Evolutionary conservation across 2,329 filamentous ascomycete genomes (phyloP).

Genomic region (Penicillium decumbens): DNA sequence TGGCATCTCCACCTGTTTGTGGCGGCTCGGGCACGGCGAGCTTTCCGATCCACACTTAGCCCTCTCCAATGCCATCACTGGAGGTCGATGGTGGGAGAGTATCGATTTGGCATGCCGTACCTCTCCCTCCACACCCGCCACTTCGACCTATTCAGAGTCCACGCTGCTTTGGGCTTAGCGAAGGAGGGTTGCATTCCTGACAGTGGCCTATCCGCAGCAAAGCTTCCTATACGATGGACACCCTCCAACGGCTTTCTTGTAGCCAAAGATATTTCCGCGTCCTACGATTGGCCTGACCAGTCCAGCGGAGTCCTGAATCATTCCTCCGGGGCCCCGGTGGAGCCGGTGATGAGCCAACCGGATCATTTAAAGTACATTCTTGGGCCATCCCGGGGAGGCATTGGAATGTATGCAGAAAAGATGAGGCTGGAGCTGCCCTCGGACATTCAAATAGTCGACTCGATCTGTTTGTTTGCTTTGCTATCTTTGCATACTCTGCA

Average conservation of each 20-base stretch:
- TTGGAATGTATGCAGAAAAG: conserved; percentile 36
- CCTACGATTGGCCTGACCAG: conserved; percentile 24
- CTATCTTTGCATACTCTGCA: conserved; percentile 41
- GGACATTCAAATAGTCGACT: conserved; percentile 38
- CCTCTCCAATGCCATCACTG: conserved; percentile 1
- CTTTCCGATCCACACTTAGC: conserved; percentile 13
- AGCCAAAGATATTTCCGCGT: conserved; percentile 16
- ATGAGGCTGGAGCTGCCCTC: conserved; percentile 32
- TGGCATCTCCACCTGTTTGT: conserved; percentile 9
- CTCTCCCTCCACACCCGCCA: conserved; percentile 20
- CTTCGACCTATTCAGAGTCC: conserved; percentile 22
- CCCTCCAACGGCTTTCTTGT: conserved; percentile 24
- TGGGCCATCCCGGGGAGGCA: conserved; percentile 29
- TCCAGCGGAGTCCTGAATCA: conserved; percentile 17
- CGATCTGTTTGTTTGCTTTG: conserved; percentile 43
- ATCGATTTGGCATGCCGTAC: conserved; percentile 17
- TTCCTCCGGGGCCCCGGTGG: conserved; percentile 23
- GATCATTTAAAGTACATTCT: conserved; percentile 31
- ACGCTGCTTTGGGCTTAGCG: conserved; percentile 33
- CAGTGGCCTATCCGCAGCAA: conserved; percentile 31
- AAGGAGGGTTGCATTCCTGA: conserved; percentile 33
- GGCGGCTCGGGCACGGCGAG: conserved; percentile 14
- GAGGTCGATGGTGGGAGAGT: conserved; percentile 6
- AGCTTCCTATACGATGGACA: conserved; percentile 19
- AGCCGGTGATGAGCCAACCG: conserved; percentile 18